Conservation (phyloP, 768 basidiomycete genomes). For the Hygrocybe coccinea region DNA sequence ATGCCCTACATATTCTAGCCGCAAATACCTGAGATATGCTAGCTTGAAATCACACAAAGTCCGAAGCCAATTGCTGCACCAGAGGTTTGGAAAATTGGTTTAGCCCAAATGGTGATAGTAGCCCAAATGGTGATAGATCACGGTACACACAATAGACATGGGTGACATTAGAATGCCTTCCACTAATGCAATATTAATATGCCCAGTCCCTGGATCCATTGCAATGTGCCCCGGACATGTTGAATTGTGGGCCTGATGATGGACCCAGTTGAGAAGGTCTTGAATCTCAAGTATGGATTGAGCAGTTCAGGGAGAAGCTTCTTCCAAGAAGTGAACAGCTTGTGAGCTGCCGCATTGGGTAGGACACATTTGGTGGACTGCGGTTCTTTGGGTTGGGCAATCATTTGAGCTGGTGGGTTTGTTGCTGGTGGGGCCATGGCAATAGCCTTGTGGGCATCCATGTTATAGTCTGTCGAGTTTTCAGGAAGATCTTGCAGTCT, state of each 20-base stretch:
- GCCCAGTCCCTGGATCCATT: too few relatives aligned
- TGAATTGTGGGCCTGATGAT: not conserved
- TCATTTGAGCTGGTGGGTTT: not conserved
- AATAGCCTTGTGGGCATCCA: not conserved
- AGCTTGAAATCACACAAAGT: too few relatives aligned
- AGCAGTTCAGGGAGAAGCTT: constrained; percentile 6
- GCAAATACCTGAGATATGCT: too few relatives aligned
- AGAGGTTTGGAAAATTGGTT: too few relatives aligned
- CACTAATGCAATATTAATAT: too few relatives aligned
- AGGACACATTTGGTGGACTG: not conserved
- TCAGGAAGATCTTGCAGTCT: not conserved
- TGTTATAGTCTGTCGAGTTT: not conserved
- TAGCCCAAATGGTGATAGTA: too few relatives aligned
- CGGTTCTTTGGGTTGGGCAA: not conserved
- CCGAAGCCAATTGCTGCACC: too few relatives aligned
- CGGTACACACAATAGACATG: too few relatives aligned
- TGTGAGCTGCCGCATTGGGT: constrained; percentile 14
- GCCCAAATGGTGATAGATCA: too few relatives aligned
- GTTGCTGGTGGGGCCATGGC: not conserved
- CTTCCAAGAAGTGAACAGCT: constrained; percentile 4
- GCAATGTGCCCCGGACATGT: too few relatives aligned
- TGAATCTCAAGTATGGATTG: constrained; percentile 2
- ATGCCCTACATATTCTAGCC: too few relatives aligned
- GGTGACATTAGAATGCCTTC: too few relatives aligned
- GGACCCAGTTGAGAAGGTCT: not conserved